Evolutionary conservation across 2,329 filamentous ascomycete genomes (phyloP), one percentile per base, ranked within the genome.

Genomic region (Neofusicoccum cordaticola): DNA sequence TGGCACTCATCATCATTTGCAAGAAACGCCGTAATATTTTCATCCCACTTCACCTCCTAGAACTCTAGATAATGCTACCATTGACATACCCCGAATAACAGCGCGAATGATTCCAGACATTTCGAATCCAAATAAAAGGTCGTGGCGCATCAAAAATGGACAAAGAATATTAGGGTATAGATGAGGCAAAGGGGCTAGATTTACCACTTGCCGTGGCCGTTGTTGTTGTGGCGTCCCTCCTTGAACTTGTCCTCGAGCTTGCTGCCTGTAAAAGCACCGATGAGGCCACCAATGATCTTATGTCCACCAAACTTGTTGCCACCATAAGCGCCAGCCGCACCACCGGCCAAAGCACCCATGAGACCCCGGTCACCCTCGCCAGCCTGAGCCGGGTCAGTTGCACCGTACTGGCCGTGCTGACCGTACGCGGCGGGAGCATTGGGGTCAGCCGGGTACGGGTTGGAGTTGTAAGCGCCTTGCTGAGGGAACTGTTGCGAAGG

Each of bases 341-440:
- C 85, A 48, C 86, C 86, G 13, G 82, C 83, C 3, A 87, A 73
- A 2, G 85, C 82, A 52, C 86, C 84, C 69, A 84, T 81, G 4
- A 88, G 75, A 42, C 85, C 85, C 64, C 86, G 82, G 66, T 88
- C 85, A 56, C 81, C 83, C 56, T 85, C 83, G 53, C 77, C 79
- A 42, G 81, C 81, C 63, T 22, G 72, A 63, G 74, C 74, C 4
- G 77, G 77, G 34, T 72, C 71, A 37, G 74, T 75, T 4, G 76
- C 67, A 44, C 75, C 75, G 62, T 74, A 76, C 68, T 76, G 67
- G n/a, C n/a, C 35, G 11, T 17, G 35, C 34, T 64, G 37, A 7
- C 31, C 50, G 19, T 57, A 57, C 6, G 51, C 62, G 6, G 48
- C 8, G 67, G 50, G 71, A 69, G 48, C 70, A 67, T 67, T 76